Evolutionary conservation across 495 filamentous ascomycete genomes (phyloP).

Genomic region (Neurospora sp.): DNA sequence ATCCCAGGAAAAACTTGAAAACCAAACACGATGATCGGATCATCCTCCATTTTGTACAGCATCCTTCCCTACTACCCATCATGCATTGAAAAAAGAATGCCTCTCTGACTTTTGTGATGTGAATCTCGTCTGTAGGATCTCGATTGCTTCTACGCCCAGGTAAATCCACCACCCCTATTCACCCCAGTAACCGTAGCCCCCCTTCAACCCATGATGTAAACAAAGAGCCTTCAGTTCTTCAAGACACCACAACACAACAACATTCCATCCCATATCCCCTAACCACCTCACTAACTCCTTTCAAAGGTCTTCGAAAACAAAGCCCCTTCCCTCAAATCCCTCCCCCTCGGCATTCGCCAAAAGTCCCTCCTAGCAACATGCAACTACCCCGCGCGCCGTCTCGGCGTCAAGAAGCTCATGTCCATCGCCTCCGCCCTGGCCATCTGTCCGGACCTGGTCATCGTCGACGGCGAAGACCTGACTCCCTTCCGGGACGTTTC

Average conservation of each 20-base stretch:
- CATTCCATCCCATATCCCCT: no score
- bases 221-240: background rate
- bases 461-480: slow-evolving; percentile 80
- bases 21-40: slow-evolving; percentile 53
- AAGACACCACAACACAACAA: no score
- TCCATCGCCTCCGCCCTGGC: slow-evolving; percentile 70
- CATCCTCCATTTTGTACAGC: slow-evolving; percentile 71
- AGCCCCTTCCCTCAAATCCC: slow-evolving; percentile 57
- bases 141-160: slow-evolving; percentile 90
- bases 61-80: background rate
- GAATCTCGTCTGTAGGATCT: slow-evolving; percentile 49
- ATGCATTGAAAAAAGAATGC: no score
- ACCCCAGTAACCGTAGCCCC: background rate
- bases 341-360: slow-evolving; percentile 55
- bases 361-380: slow-evolving; percentile 92
- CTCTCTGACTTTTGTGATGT: slow-evolving; percentile 3
- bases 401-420: slow-evolving; percentile 76
- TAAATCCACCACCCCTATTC: slow-evolving; percentile 20
- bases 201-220: background rate
- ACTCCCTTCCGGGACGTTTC: slow-evolving; percentile 77
- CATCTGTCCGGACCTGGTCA: slow-evolving; percentile 72
- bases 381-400: slow-evolving; percentile 76
- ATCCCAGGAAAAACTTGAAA: slow-evolving; percentile 23
- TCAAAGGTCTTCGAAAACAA: slow-evolving; percentile 63
- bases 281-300: no score